Base-by-base conservation (phyloP, 148 eudicot species). In the Chenopodium quinoa region DNA sequence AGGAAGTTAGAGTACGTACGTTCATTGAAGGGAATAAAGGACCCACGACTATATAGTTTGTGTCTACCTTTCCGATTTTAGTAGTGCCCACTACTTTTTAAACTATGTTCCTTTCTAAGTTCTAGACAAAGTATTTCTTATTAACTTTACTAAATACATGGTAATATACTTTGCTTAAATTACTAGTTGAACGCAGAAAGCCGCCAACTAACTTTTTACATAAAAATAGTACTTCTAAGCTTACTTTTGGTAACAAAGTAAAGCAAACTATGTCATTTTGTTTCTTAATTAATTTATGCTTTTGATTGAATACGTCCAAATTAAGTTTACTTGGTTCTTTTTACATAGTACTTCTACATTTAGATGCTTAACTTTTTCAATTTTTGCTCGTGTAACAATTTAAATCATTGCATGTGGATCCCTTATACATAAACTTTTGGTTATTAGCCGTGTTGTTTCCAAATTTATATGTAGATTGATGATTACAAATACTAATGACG, bases 241-340 rank as follows among this genome's bases (percentile, higher is more conserved):
- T 29, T 60, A 58, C 75, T 79, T 79, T 71, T 70, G 80, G 75
- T 68, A 68, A 54, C 56, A 44, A 78, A 78, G 54, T 14, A 68
- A 47, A 78, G 46, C 64, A 78, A 78, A 73, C 74, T 2, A n/a
- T 78, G 64, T 54, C 31, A 32, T 37, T 22, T 75, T 27, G 78
- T 69, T 72, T 14, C 27, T 44, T 8, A 48, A 7, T 47, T 73
- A 7, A 0, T 73, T 72, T 31, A 32, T 27, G n/a, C 12, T 7
- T 68, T 78, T 68, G 63, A 78, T 66, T 7, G 44, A 6, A 52
- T 50, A 79, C 29, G 56, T 69, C 46, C 31, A 7, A 29, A 73
- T 48, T 52, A 68, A 67, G 29, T 79, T 50, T 48, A 67, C 27
- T 7, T 20, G 9, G 7, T 32, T 47, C 58, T 31, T 37, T 22